These are phyloP conservation scores for Erodium trifolium DNA, from an alignment of 441 rosid genomes.

Conservation along the genomic window DNA sequence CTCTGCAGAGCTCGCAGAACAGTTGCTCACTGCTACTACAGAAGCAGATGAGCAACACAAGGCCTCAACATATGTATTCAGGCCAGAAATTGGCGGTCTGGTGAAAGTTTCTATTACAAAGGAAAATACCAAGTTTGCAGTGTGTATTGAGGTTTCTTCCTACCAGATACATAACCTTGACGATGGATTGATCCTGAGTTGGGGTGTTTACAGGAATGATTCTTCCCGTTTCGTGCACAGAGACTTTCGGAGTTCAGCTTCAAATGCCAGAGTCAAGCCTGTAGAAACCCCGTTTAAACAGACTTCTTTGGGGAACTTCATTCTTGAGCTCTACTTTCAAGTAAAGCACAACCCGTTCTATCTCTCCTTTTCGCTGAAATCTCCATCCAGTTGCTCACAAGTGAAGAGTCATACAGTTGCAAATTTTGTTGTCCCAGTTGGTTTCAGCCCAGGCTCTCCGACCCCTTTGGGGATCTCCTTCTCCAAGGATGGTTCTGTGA, in stretches of 20 bases:
- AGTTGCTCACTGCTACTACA: too few relatives aligned
- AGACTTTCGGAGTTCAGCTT: slow-evolving; percentile 26
- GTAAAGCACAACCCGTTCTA: slow-evolving; percentile 56
- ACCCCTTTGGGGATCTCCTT: slow-evolving; percentile 73
- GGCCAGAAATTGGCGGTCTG: slow-evolving; percentile 17
- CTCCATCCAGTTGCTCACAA: slow-evolving; percentile 24
- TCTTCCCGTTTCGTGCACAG: slow-evolving; percentile 41
- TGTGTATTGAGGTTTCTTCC: slow-evolving; percentile 52
- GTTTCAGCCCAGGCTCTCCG: slow-evolving; percentile 58
- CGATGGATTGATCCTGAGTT: slow-evolving; percentile 38
- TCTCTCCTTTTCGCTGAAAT: slow-evolving; percentile 65
- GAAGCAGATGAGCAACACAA: slow-evolving; percentile 20
- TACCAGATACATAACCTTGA: slow-evolving; percentile 9
- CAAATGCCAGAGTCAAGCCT: neutral
- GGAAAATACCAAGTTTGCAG: slow-evolving; percentile 43
- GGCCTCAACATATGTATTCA: slow-evolving; percentile 46
- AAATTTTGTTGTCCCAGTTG: slow-evolving; percentile 56
- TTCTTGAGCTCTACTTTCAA: slow-evolving; percentile 62
- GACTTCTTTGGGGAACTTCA: slow-evolving; percentile 22
- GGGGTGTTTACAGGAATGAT: slow-evolving; percentile 70
- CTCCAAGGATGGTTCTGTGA: slow-evolving; percentile 45
- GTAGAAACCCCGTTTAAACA: slow-evolving; percentile 36
- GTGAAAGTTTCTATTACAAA: slow-evolving; percentile 51
- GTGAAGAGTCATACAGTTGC: too few relatives aligned
- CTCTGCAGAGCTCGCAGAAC: too few relatives aligned